Percentiles rank a stretch among this genome's conserved stretches.
Conservation (phyloP, 768 basidiomycete species). For the Termitomyces sp. region DNA sequence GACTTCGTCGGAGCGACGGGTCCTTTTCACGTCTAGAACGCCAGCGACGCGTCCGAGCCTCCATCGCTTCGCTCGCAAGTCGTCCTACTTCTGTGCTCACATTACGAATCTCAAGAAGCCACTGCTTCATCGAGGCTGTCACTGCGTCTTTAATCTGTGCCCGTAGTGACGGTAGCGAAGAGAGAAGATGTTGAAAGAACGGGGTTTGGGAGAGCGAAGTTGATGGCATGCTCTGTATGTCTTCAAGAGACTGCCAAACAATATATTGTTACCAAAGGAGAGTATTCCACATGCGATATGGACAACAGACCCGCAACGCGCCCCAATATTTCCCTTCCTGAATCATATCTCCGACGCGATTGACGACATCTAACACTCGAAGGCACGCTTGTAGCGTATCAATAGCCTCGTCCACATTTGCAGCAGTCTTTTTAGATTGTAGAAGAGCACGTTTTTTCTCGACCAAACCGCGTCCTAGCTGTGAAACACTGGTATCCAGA, state of each 20-base stretch:
- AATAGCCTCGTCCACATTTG: constrained; percentile 94
- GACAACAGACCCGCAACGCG: constrained; percentile 78
- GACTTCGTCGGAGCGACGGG: constrained; percentile 64
- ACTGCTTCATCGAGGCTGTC: constrained; percentile 92
- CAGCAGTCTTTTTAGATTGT: constrained; percentile 88
- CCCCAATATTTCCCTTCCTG: constrained; percentile 94
- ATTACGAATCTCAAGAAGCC: constrained; percentile 93
- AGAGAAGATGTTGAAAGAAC: constrained; percentile 87
- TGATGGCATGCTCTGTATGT: constrained; percentile 87
- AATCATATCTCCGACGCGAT: constrained; percentile 91
- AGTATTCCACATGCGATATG: constrained; percentile 25
- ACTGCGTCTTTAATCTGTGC: constrained; percentile 90
- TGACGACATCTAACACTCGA: constrained; percentile 86
- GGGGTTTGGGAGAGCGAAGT: constrained; percentile 88
- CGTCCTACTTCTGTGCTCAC: constrained; percentile 80
- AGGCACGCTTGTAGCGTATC: constrained; percentile 93
- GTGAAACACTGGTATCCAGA: constrained; percentile 82
- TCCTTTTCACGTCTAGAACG: constrained; percentile 80
- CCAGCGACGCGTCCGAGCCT: constrained; percentile 78
- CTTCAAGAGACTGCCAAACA: constrained; percentile 78
- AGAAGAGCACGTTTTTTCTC: constrained; percentile 91
- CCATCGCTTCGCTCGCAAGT: constrained; percentile 89
- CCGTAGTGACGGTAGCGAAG: constrained; percentile 87
- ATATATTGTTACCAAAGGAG: constrained; percentile 26
- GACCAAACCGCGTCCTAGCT: constrained; percentile 81